Base-by-base conservation (phyloP, 257 asterid genomes). In the Penstemon barbatus region DNA sequence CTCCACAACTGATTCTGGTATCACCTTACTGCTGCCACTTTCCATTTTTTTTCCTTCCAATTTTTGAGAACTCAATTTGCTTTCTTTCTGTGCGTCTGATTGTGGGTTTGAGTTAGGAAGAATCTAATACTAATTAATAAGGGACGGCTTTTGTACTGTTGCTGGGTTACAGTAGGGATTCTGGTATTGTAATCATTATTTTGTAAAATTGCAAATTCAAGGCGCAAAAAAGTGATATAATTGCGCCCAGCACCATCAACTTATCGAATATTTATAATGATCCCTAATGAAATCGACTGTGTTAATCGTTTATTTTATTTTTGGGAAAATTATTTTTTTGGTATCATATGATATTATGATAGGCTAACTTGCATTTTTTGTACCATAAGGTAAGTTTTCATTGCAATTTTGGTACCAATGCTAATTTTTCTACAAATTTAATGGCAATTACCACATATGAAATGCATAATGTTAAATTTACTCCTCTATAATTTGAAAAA, bases 1-100 rank as follows among this genome's bases (percentile, higher is more conserved):
- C 68, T 82, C 91, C 86, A 81, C 74, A 8, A 89, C 91, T 63
- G 86, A 72, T 56, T 84, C 95, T 49, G 97, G 97, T 45, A 94
- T 76, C 41, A 84, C 68, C 56, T 74, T 79, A 52, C 78, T 65
- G 71, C 82, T 52, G 15, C 87, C 84, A 58, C 37, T 65, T 70
- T 74, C 86, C 84, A 74, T 83, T 53, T 40, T 6, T 66, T 44
- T 58, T n/a, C 18, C n/a, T 46, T 57, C 65, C 38, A 12, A 71
- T 25, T 77, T 36, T 54, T 55, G 13, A 3, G 64, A 13, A 36
- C 54, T 58, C 52, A 69, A 65, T 36, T n/a, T 9, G 52, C 38
- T 55, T 15, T 11, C 49, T 56, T 62, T 7, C 46, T 37, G 33
- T 75, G 37, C 6, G 43, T 7, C 51, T 7, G 54, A 37, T 43